phyloP scores from a whole-genome alignment of 192 early-diverging fungal genomes.

The Backusella liffmaniae region DNA sequence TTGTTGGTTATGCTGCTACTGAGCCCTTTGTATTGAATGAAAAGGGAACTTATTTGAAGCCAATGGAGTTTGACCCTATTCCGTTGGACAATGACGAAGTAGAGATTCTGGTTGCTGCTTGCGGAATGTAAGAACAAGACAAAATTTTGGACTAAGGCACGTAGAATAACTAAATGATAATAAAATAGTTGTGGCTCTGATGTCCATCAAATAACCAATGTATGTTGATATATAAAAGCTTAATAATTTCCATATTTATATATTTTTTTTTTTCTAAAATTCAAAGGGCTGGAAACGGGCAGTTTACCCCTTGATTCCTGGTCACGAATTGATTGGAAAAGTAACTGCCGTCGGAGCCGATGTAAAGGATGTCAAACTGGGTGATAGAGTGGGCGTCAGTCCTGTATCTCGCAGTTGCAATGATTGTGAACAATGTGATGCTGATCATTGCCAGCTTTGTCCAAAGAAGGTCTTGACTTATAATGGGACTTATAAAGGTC shows the following conservation, averaged over 20 bases:
- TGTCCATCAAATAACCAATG: constrained; percentile 64
- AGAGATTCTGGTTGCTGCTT: constrained; percentile 44
- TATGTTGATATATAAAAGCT: constrained; percentile 48
- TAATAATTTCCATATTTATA: constrained; percentile 5
- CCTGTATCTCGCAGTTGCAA: constrained; percentile 28
- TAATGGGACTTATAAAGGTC: constrained; percentile 53
- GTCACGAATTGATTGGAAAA: constrained; percentile 57
- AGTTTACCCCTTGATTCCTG: constrained; percentile 43
- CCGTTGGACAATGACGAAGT: constrained; percentile 43
- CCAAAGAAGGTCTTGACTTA: constrained; percentile 49
- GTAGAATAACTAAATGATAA: background rate
- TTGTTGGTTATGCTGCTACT: constrained; percentile 25
- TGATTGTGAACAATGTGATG: constrained; percentile 36
- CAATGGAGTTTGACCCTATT: constrained; percentile 33
- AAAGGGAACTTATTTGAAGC: constrained; percentile 16
- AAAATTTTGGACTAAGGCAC: background rate
- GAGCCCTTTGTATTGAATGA: constrained; percentile 16
- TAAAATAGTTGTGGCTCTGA: constrained; percentile 73
- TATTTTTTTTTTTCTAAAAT: background rate
- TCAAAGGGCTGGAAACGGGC: constrained; percentile 31
- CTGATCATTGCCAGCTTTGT: constrained; percentile 35
- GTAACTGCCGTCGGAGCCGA: constrained; percentile 38
- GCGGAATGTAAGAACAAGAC: constrained; percentile 41
- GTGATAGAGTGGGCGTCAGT: constrained; percentile 50
- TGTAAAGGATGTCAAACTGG: constrained; percentile 34